A percentile compares a stretch with the other conserved stretches of the same genome.
Evolutionary conservation across 2,329 filamentous ascomycete genomes (phyloP).

Genomic region (Talaromyces sp.): DNA sequence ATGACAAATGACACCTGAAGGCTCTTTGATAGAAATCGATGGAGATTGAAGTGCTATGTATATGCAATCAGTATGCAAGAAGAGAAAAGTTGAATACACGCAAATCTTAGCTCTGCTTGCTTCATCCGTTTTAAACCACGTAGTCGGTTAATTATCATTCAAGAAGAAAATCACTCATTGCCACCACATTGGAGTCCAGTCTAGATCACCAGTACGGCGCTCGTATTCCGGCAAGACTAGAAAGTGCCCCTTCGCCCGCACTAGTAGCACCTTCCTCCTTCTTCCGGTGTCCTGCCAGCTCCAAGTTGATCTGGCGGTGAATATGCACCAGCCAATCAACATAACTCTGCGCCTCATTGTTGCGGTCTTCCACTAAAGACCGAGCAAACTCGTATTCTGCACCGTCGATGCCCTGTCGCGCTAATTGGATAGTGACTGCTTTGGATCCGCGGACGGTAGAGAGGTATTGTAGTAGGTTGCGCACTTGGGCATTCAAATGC

Average conservation of each 20-base stretch:
- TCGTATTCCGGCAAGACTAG: conserved; percentile 45
- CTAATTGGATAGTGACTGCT: conserved; percentile 82
- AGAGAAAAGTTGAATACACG: background rate
- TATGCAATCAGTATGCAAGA: conserved; percentile 5
- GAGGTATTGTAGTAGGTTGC: conserved; percentile 88
- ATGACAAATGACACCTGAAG: background rate
- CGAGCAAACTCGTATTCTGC: conserved; percentile 96
- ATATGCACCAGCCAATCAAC: conserved; percentile 98
- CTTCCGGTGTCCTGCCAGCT: conserved; percentile 57
- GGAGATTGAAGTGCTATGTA: background rate
- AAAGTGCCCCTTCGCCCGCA: conserved; percentile 40
- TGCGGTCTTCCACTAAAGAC: conserved; percentile 86
- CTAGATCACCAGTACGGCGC: conserved; percentile 43
- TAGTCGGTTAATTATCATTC: background rate
- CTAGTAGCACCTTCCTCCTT: conserved; percentile 40
- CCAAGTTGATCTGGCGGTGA: conserved; percentile 87
- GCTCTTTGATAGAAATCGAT: no score
- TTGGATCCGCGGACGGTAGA: conserved; percentile 78
- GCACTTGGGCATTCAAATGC: conserved; percentile 88
- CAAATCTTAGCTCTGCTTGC: background rate
- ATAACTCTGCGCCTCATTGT: conserved; percentile 96
- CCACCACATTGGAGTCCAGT: background rate
- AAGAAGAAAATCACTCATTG: background rate
- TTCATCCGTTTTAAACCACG: background rate
- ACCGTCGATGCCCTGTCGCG: conserved; percentile 86